These are phyloP conservation scores for Ogataea trehaloabstinens DNA, from an alignment of 805 yeast genomes.

Conservation along the genomic window DNA sequence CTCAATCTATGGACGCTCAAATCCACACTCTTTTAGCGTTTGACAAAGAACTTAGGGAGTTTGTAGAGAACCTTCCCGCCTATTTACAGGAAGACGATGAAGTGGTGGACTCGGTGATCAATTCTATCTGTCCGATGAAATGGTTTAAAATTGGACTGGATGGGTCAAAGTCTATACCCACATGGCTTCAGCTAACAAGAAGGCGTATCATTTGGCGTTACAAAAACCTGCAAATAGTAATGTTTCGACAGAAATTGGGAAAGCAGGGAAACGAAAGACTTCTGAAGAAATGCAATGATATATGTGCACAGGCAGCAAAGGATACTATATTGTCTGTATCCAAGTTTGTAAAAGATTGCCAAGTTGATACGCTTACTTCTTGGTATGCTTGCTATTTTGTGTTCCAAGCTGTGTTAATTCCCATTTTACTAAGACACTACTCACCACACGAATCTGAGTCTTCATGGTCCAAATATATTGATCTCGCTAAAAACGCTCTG, in stretches of 20 bases:
- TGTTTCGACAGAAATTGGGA: constrained; percentile 41
- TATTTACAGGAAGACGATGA: constrained; percentile 35
- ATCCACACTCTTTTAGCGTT: constrained; percentile 14
- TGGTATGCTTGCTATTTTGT: constrained; percentile 58
- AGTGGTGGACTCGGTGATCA: constrained; percentile 3
- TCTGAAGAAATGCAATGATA: constrained; percentile 38
- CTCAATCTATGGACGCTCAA: background rate
- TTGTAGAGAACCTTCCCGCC: constrained; percentile 37
- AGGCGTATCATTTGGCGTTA: constrained; percentile 51
- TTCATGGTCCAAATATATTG: constrained; percentile 3
- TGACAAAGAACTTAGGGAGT: constrained; percentile 36
- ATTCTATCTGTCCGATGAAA: constrained; percentile 4
- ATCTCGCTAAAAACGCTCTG: constrained; percentile 4
- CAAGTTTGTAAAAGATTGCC: constrained; percentile 20
- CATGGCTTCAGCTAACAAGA: constrained; percentile 48
- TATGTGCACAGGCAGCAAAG: constrained; percentile 44
- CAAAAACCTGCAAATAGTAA: constrained; percentile 45
- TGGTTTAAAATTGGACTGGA: constrained; percentile 7
- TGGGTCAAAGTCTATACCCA: constrained; percentile 21
- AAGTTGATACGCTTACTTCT: constrained; percentile 6
- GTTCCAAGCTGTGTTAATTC: constrained; percentile 53
- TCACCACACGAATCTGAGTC: background rate
- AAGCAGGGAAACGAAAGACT: constrained; percentile 32
- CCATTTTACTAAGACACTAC: constrained; percentile 31
- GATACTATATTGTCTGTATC: constrained; percentile 45